Evolutionary conservation across 176 grass and related monocot species (phyloP), one percentile per base, ranked within the genome.

Genomic region (Stipa capillata): DNA sequence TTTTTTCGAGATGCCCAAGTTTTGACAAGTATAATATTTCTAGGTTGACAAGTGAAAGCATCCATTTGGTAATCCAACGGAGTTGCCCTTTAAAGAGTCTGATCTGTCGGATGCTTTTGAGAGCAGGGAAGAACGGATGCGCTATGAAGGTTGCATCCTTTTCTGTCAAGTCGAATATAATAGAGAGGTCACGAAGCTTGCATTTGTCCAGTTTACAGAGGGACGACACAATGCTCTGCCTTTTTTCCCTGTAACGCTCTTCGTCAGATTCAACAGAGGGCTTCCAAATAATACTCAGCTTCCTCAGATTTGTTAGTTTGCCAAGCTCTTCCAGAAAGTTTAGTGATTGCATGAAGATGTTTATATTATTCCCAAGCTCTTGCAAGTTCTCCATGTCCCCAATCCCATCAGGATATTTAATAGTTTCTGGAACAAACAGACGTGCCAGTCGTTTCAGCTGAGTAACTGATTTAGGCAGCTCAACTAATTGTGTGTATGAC

Each of bases 401-500:
- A 50, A 49, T 7, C 10, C 11, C 24, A 29, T 57, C 24, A 14
- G 54, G 54, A 9, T 27, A 24, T 57, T 14, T 28, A 57, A 21
- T 57, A 5, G 1, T 6, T 4, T 16, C 24, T 4, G 8, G 0
- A 7, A 31, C 54, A 28, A 27, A 57, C 1, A 57, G 24, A 5
- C 24, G 24, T 13, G 24, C 54, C 1, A 57, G 12, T 2, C 24
- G 24, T 57, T 2, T 57, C 28, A 57, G 4, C 3, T 4, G 54
- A 57, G 3, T 28, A 57, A 15, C 54, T 14, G 54, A 57, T 6
- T 57, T 11, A 15, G 54, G 60, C 0, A 64, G 0, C 33, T 4
- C 33, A 33, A 0, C 0, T 18, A 35, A 0, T 33, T 1, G 1
- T 18, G 14, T 18, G 3, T 0, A 2, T 7, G 18, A 20, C 1